Evolutionary conservation across 129 eudicot species (phyloP).

Genomic region (Tagetes patula): DNA sequence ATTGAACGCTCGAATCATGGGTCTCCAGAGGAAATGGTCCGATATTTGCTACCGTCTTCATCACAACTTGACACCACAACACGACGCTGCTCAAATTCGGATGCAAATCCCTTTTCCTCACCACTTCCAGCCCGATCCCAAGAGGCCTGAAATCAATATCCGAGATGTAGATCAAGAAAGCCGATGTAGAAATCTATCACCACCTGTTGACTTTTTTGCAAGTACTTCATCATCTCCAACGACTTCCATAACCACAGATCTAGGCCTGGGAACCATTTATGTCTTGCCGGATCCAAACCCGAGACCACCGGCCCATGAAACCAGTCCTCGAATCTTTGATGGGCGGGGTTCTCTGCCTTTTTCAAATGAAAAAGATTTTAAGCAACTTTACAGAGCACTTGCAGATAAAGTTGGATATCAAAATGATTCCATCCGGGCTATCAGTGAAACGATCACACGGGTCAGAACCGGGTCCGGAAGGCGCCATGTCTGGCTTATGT

Average conservation of each 20-base stretch:
- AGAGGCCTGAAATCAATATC: slow-evolving; percentile 18
- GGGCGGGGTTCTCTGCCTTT: slow-evolving; percentile 34
- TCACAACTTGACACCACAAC: slow-evolving; percentile 28
- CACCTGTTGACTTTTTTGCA: slow-evolving; percentile 41
- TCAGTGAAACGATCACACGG: slow-evolving; percentile 56
- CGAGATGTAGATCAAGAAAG: slow-evolving; percentile 35
- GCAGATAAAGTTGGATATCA: slow-evolving; percentile 63
- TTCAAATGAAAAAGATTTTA: slow-evolving; percentile 48
- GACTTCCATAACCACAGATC: slow-evolving; percentile 67
- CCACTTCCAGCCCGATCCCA: slow-evolving; percentile 28
- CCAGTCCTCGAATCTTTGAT: slow-evolving; percentile 24
- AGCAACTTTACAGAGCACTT: slow-evolving; percentile 55
- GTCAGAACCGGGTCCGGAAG: slow-evolving; percentile 48
- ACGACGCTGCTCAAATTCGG: slow-evolving; percentile 28
- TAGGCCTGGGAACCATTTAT: slow-evolving; percentile 70
- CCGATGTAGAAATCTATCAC: slow-evolving; percentile 29
- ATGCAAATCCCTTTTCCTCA: slow-evolving; percentile 25
- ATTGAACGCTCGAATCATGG: slow-evolving; percentile 46
- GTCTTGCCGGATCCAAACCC: slow-evolving; percentile 32
- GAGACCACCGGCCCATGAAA: slow-evolving; percentile 27
- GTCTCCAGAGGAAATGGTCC: slow-evolving; percentile 76
- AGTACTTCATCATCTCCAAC: slow-evolving; percentile 34
- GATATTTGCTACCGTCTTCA: slow-evolving; percentile 71
- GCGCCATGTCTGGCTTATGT: slow-evolving; percentile 66
- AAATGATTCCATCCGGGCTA: slow-evolving; percentile 50